Base-by-base conservation (phyloP, 2,329 filamentous ascomycete genomes). In the Dryadomyces quercivorus region DNA sequence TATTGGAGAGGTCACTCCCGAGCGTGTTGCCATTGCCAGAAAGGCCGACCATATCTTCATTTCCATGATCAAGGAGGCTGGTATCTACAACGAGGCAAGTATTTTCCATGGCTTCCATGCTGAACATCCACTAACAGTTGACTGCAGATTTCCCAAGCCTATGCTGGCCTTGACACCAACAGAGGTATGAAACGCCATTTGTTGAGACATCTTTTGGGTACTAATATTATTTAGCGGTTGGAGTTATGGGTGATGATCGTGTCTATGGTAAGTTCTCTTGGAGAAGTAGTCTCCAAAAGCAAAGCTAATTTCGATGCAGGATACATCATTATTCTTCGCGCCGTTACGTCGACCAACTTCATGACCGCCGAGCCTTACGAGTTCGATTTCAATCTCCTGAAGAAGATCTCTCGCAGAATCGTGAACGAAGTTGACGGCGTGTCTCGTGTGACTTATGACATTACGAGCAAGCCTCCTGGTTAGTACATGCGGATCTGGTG, bases 31-130 rank as follows among this genome's bases (percentile, higher is more conserved):
- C 54, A 93, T 95, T 59, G 88, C 82, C 2, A 73, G 87, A n/a
- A 74, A 86, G 65, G 87, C 86, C 1, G 88, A 91, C 63, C 65
- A 81, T 63, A 91, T 92, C 64, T 91, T 87, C 70, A 89, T 91
- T 61, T 75, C 77, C 58, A 82, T 84, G 76, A 91, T 92, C 70
- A 75, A 73, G 62, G 78, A 80, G 55, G 84, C 84, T 0, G 86
- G 86, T 12, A 68, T 90, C 21, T 92, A 92, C 66, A 69, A 85
- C 56, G 68, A 91, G 62, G 67, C 67, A 34, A 53, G 65, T 58
- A 31, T 8, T 31, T 31, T 12, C 13, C 38, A 43, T 36, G 42
- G 18, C 13, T 21, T 5, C n/a, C 44, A 59, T 22, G 26, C 2
- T 1, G 15, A 47, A 5, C 34, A 13, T 10, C 12, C 6, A 31